Evolutionary conservation across 1,139 yeast species (phyloP).

Genomic region (Taphrina flavorubra): DNA sequence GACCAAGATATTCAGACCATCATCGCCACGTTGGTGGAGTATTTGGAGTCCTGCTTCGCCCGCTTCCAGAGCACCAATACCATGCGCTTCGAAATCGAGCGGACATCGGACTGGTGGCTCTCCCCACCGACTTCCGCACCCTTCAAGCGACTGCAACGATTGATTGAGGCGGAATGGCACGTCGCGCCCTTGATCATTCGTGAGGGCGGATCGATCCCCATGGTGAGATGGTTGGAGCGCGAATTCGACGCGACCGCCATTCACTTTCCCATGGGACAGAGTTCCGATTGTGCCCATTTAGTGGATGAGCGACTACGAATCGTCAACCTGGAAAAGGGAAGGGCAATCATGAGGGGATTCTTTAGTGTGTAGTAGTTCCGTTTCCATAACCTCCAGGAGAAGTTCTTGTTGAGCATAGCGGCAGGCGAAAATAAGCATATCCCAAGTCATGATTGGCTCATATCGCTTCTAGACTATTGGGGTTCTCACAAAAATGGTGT

Average conservation of each 20-base stretch:
- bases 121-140: slow-evolving; percentile 82
- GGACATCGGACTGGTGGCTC: slow-evolving; percentile 95
- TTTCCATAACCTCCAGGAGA: not conserved
- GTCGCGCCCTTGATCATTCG: slow-evolving; percentile 78
- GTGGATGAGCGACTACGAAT: slow-evolving; percentile 84
- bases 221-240: slow-evolving; percentile 82
- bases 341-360: slow-evolving; percentile 60
- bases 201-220: slow-evolving; percentile 97
- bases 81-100: slow-evolving; percentile 58
- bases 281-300: slow-evolving; percentile 92
- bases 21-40: slow-evolving; percentile 59
- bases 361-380: slow-evolving; percentile 12
- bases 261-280: slow-evolving; percentile 95
- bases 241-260: slow-evolving; percentile 86
- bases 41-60: slow-evolving; percentile 58
- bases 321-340: slow-evolving; percentile 73
- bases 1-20: slow-evolving; percentile 72
- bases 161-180: slow-evolving; percentile 68
- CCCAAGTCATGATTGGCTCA: not conserved
- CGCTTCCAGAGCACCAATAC: slow-evolving; percentile 65
- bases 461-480: no score
- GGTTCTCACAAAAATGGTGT: not conserved
- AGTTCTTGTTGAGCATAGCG: no score
- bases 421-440: no score
- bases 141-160: slow-evolving; percentile 66